Conservation (phyloP, 2,329 filamentous ascomycete species). For the Aphanocladium album region DNA sequence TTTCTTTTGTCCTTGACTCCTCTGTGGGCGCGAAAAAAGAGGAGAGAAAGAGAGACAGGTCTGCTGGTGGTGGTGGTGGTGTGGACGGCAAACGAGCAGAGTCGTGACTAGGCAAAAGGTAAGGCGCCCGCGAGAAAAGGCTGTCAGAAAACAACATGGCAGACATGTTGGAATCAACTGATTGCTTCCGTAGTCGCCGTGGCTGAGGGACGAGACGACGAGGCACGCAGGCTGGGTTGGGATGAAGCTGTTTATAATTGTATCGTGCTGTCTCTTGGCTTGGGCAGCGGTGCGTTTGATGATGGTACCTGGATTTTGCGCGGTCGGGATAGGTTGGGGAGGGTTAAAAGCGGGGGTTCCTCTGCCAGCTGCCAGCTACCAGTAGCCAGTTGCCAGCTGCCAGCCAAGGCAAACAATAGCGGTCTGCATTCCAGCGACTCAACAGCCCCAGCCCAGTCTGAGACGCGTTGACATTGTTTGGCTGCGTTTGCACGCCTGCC, state of each 20-base stretch:
- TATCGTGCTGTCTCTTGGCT: neutral
- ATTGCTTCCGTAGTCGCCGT: neutral
- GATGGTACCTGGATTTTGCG: too few species aligned
- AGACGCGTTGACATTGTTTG: too few species aligned
- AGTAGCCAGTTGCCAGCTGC: too few species aligned
- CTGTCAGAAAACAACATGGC: neutral
- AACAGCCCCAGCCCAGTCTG: too few species aligned
- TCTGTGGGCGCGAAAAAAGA: neutral
- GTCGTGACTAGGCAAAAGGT: neutral
- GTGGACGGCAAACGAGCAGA: neutral
- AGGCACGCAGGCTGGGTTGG: neutral
- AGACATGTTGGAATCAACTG: neutral
- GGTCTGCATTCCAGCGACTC: neutral
- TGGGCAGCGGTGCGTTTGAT: neutral
- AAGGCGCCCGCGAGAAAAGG: neutral
- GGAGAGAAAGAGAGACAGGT: neutral
- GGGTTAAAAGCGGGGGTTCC: neutral
- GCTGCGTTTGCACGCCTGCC: neutral
- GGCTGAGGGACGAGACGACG: neutral
- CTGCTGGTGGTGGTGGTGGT: neutral
- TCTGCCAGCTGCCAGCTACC: too few species aligned
- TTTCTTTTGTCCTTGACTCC: too few species aligned
- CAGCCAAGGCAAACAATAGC: neutral
- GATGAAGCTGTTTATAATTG: neutral
- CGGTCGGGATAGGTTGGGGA: neutral